Base-by-base conservation (phyloP, 768 basidiomycete genomes). In the Amanita brunnescens region DNA sequence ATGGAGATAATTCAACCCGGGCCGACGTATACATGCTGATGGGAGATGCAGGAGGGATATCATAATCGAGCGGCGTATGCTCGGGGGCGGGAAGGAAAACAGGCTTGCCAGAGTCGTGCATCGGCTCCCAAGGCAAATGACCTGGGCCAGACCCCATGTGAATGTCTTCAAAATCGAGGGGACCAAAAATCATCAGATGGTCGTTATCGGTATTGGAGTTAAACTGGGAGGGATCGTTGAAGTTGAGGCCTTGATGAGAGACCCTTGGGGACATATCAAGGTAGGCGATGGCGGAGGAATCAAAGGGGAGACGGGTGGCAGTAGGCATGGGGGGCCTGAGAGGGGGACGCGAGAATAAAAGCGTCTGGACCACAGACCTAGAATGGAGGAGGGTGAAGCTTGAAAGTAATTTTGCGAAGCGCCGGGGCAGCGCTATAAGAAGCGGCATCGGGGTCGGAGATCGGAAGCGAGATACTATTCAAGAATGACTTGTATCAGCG, bases 81-180 rank as follows among this genome's bases (percentile, higher is more conserved):
- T 12, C 10, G 29, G 57, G 52, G 51, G 56, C 55, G 55, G 68
- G 72, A 59, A 74, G 66, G 60, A 66, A 69, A 21, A 63, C 53
- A 20, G 74, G 68, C 59, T 76, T 70, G 53, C 73, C 69, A 68
- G 75, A 49, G 69, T 59, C 42, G 34, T 55, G 48, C 52, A 63
- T 69, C 6, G 68, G 58, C 54, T 73, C 70, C 73, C 71, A 74
- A 58, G 60, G 53, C 50, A 61, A 55, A 35, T 64, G 68, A 59
- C 60, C 61, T 57, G 56, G 29, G 6, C 24, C 46, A 18, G 62
- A 40, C 29, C 53, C 63, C 54, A 51, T 52, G 40, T 54, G 51
- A 56, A 49, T 52, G 39, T 81, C 77, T 59, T 83, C 81, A 59
- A 81, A 69, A 59, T 83, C 80, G 62, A 79, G 67, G 56, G 73